A percentile compares a stretch with the other conserved stretches of the same genome.
phyloP scores from a whole-genome alignment of 306 rosid genomes.

The Hippophae gyantsensis region DNA sequence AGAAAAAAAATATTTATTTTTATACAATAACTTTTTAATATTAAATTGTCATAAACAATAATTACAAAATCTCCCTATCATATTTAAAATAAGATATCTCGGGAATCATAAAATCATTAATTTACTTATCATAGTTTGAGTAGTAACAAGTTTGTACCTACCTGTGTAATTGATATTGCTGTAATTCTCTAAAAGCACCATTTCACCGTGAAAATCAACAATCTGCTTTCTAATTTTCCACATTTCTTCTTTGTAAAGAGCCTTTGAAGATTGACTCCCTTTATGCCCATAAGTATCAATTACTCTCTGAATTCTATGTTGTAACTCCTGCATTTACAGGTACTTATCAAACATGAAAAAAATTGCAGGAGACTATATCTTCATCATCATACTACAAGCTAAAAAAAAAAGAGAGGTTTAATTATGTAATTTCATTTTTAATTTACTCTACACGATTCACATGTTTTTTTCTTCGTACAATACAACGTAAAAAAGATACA shows the following conservation, averaged over 20 bases:
- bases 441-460: too few species aligned
- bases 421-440: too few species aligned
- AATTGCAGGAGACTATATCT: too few species aligned
- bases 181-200: conserved; percentile 79
- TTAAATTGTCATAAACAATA: too few species aligned
- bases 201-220: conserved; percentile 90
- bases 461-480: too few species aligned
- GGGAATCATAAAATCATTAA: too few species aligned
- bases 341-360: not conserved
- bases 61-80: too few species aligned
- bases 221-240: conserved; percentile 58
- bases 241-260: conserved; percentile 40
- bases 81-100: too few species aligned
- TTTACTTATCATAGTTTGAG: not conserved
- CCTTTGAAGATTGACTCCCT: conserved; percentile 39
- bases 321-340: conserved; percentile 41
- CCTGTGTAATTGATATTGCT: conserved; percentile 90
- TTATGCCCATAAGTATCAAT: conserved; percentile 49
- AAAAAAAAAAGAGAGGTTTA: too few species aligned
- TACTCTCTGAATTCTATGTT: conserved; percentile 49
- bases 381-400: not conserved
- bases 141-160: conserved; percentile 29
- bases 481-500: too few species aligned
- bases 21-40: too few species aligned
- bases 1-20: too few species aligned